A percentile compares a stretch with the other conserved stretches of the same genome.
phyloP scores from a whole-genome alignment of 345 rosid genomes.

The Cardamine occulta region DNA sequence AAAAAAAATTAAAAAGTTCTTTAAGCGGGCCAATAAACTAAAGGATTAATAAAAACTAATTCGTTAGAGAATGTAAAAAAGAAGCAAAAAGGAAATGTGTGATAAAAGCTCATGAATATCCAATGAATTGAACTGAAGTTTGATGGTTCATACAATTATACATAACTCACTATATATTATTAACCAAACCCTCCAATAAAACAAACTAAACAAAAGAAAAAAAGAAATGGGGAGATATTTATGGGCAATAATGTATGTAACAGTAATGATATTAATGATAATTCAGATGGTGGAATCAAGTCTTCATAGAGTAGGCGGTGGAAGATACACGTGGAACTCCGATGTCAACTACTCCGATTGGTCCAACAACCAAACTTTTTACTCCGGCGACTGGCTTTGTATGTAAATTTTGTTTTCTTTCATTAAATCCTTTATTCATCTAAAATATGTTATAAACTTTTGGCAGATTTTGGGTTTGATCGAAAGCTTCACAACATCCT shows the following conservation, averaged over 20 bases:
- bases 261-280: not conserved
- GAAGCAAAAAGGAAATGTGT: not conserved
- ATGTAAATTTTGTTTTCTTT: constrained; percentile 18
- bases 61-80: not conserved
- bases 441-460: not conserved
- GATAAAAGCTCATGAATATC: not conserved
- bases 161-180: constrained; percentile 26
- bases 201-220: not conserved
- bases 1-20: not conserved
- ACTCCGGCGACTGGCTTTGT: constrained; percentile 70
- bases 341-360: constrained; percentile 56
- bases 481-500: constrained; percentile 51
- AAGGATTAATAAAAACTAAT: not conserved
- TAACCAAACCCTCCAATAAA: not conserved
- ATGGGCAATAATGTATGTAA: constrained; percentile 8
- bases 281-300: constrained; percentile 41
- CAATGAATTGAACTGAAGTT: not conserved
- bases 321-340: constrained; percentile 53
- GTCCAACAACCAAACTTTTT: constrained; percentile 50
- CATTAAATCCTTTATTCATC: not conserved
- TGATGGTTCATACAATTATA: not conserved
- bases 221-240: constrained; percentile 13
- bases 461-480: constrained; percentile 55
- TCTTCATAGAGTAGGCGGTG: constrained; percentile 69
- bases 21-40: not conserved